Percentiles rank a stretch among this genome's conserved stretches.
phyloP scores from a whole-genome alignment of 1,284 basidiomycete genomes.

The Chondrostereum purpureum region DNA sequence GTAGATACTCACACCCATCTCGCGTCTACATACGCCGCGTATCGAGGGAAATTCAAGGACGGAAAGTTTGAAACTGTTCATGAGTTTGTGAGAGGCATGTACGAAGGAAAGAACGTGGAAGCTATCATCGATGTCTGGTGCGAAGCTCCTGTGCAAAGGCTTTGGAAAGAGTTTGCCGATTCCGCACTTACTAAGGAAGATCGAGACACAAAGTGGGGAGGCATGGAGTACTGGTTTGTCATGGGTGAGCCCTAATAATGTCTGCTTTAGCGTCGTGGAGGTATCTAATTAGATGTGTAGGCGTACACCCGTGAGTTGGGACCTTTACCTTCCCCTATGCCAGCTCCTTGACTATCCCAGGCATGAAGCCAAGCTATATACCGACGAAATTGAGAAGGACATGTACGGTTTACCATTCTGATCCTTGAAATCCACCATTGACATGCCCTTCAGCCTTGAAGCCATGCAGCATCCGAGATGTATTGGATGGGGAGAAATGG shows the following conservation, averaged over 20 bases:
- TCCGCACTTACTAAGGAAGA: constrained; percentile 50
- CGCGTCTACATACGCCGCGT: constrained; percentile 50
- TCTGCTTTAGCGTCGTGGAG: constrained; percentile 4
- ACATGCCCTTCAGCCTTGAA: constrained; percentile 41
- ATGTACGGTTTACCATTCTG: constrained; percentile 41
- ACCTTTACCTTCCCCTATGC: neutral
- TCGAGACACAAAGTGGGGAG: constrained; percentile 48
- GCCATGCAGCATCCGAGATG: constrained; percentile 75
- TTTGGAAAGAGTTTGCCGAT: constrained; percentile 70
- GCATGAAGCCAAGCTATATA: constrained; percentile 67
- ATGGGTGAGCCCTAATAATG: constrained; percentile 46
- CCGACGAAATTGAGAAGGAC: constrained; percentile 57
- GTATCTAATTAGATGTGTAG: constrained; percentile 25
- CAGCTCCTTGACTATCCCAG: constrained; percentile 26
- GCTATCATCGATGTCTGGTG: constrained; percentile 81
- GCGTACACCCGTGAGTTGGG: constrained; percentile 74
- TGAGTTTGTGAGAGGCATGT: constrained; percentile 62
- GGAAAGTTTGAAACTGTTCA: constrained; percentile 46
- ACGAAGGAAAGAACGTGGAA: constrained; percentile 47
- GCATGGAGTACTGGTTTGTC: constrained; percentile 68
- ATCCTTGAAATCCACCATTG: constrained; percentile 3
- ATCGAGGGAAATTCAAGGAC: constrained; percentile 44
- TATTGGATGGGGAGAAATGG: constrained; percentile 82
- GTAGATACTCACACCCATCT: constrained; percentile 80
- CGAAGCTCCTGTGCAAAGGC: constrained; percentile 56